Evolutionary conservation across 2,329 filamentous ascomycete genomes (phyloP).

Genomic region (Apiospora pterosperma): DNA sequence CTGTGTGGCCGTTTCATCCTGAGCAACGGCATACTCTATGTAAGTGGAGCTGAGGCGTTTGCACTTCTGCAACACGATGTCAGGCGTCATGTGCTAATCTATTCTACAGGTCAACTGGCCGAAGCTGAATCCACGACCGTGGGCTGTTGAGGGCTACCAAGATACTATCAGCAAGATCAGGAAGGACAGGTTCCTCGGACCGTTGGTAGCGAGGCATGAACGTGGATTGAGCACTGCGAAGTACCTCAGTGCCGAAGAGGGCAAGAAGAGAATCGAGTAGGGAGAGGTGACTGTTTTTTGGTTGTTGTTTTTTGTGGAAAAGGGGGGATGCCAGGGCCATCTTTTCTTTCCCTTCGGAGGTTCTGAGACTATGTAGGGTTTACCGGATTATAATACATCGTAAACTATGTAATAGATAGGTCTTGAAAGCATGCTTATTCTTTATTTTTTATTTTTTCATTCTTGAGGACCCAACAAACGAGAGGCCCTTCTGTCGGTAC

Average conservation of each 20-base stretch:
- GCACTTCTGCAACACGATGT: not conserved
- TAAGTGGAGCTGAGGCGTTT: conserved; percentile 49
- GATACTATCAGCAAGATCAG: conserved; percentile 80
- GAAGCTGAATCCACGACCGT: conserved; percentile 85
- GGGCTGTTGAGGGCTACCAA: conserved; percentile 82
- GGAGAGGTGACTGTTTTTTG: not conserved
- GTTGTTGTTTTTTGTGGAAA: not conserved
- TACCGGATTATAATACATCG: not conserved
- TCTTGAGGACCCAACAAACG: not conserved
- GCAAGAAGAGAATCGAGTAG: conserved; percentile 96
- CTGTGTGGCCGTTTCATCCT: conserved; percentile 78
- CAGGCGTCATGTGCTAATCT: not conserved
- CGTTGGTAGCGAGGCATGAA: conserved; percentile 71
- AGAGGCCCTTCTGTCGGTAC: not conserved
- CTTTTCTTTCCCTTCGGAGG: not conserved
- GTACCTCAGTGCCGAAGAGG: conserved; percentile 86
- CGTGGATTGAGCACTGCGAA: conserved; percentile 79
- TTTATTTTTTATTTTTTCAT: not conserved
- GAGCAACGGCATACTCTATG: conserved; percentile 86
- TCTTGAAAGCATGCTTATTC: not conserved
- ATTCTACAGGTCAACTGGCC: conserved; percentile 86
- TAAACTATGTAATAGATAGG: not conserved
- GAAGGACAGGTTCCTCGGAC: conserved; percentile 78
- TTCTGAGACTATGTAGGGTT: not conserved
- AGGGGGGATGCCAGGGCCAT: not conserved